Percentiles rank a stretch among this genome's conserved stretches.
Evolutionary conservation across 768 basidiomycete species (phyloP).

Genomic region (Lentinula raphanica): DNA sequence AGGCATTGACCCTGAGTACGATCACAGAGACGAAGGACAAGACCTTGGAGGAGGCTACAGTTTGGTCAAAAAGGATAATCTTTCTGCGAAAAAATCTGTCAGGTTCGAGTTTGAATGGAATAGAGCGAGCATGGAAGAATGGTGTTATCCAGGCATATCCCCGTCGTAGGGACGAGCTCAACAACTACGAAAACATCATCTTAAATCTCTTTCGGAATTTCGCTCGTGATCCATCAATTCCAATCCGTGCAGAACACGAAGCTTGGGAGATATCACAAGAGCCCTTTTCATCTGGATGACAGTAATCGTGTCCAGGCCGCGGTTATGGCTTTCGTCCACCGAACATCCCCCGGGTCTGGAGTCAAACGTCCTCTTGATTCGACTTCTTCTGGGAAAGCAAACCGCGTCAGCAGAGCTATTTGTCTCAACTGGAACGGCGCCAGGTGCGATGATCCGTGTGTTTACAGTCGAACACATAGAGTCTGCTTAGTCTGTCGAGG

Average conservation of each 20-base stretch:
- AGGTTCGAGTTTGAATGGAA: background rate
- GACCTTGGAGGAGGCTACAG: too few relatives aligned
- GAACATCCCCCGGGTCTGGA: background rate
- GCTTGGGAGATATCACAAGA: background rate
- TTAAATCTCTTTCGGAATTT: background rate
- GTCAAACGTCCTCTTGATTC: background rate
- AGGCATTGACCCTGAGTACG: background rate
- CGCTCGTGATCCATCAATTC: background rate
- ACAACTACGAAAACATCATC: background rate
- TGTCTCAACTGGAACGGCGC: conserved; percentile 14
- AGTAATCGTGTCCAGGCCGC: background rate
- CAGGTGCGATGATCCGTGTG: conserved; percentile 10
- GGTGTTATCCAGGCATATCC: background rate
- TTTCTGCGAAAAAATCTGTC: background rate
- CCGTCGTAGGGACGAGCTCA: background rate
- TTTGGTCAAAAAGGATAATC: background rate
- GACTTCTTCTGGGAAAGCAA: background rate
- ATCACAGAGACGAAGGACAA: background rate
- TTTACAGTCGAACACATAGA: conserved; percentile 8
- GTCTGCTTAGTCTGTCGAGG: conserved; percentile 11
- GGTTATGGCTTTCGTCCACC: background rate
- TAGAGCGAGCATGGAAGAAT: background rate
- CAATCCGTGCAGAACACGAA: background rate
- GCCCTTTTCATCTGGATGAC: background rate
- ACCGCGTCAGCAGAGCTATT: background rate